These are phyloP conservation scores for Candida patagonica DNA, from an alignment of 805 yeast genomes.

Conservation along the genomic window DNA sequence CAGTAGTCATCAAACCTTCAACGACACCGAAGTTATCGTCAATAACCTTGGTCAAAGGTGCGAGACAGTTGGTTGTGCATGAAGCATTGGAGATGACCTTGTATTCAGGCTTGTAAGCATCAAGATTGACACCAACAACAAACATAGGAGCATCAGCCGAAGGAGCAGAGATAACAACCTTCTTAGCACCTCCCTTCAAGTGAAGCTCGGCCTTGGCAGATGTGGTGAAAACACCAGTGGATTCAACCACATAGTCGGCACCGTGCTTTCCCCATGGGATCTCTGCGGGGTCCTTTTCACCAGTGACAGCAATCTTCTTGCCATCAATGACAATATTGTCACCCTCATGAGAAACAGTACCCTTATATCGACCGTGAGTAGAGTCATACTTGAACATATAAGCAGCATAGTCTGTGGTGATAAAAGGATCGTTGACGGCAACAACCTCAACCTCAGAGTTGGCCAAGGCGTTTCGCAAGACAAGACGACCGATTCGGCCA, in stretches of 20 bases:
- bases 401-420: constrained; percentile 82
- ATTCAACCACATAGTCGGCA: constrained; percentile 82
- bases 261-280: constrained; percentile 83
- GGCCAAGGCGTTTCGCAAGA: constrained; percentile 64
- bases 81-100: constrained; percentile 84
- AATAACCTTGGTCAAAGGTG: constrained; percentile 86
- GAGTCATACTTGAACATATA: constrained; percentile 95
- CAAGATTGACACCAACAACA: constrained; percentile 84
- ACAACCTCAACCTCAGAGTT: constrained; percentile 73
- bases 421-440: constrained; percentile 89
- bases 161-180: constrained; percentile 91
- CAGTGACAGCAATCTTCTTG: constrained; percentile 53
- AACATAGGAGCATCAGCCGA: constrained; percentile 93
- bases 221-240: constrained; percentile 91
- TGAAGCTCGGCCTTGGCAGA: constrained; percentile 75
- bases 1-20: constrained; percentile 93
- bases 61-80: constrained; percentile 92
- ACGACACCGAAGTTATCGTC: constrained; percentile 80
- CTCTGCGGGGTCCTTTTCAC: constrained; percentile 75
- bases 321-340: constrained; percentile 61
- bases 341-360: constrained; percentile 51
- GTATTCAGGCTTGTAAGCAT: constrained; percentile 65
- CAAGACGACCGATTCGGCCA: constrained; percentile 92
- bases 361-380: constrained; percentile 79
- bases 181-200: constrained; percentile 86